These are phyloP conservation scores for Rhizophora apiculata DNA, from an alignment of 345 rosid genomes.

Conservation along the genomic window DNA sequence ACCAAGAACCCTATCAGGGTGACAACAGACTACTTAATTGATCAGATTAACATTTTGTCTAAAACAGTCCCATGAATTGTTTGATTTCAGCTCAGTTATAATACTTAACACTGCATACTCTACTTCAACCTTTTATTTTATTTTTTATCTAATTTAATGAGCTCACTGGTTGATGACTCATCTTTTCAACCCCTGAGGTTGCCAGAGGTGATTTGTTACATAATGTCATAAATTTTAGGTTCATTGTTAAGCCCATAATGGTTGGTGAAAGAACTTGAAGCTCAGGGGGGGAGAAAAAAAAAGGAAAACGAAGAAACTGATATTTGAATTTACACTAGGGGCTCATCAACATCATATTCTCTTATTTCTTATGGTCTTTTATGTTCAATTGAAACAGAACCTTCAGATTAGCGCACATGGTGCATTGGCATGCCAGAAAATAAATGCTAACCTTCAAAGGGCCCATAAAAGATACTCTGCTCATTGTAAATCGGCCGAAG, in stretches of 20 bases:
- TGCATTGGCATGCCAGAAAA: neutral
- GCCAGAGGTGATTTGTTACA: neutral
- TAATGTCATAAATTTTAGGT: neutral
- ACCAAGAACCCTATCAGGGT: neutral
- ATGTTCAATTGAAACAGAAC: neutral
- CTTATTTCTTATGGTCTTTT: neutral
- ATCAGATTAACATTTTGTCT: neutral
- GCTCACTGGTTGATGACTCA: too few relatives aligned
- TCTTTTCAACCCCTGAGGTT: neutral
- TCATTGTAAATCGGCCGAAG: conserved; percentile 65
- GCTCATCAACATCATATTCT: neutral
- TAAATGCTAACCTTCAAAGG: conserved; percentile 72
- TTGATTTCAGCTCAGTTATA: neutral
- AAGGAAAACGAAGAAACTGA: neutral
- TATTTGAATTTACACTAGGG: neutral
- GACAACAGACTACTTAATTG: neutral
- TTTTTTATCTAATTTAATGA: neutral
- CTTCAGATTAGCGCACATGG: neutral
- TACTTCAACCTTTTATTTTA: neutral
- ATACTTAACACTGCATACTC: neutral
- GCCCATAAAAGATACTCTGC: conserved; percentile 72
- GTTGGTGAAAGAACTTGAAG: too few relatives aligned
- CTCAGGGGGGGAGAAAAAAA: too few relatives aligned
- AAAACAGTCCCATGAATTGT: too few relatives aligned
- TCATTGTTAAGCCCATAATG: neutral